Evolutionary conservation across 208 protist genomes (phyloP).

Genomic region (Balamuthia mandrillaris): DNA sequence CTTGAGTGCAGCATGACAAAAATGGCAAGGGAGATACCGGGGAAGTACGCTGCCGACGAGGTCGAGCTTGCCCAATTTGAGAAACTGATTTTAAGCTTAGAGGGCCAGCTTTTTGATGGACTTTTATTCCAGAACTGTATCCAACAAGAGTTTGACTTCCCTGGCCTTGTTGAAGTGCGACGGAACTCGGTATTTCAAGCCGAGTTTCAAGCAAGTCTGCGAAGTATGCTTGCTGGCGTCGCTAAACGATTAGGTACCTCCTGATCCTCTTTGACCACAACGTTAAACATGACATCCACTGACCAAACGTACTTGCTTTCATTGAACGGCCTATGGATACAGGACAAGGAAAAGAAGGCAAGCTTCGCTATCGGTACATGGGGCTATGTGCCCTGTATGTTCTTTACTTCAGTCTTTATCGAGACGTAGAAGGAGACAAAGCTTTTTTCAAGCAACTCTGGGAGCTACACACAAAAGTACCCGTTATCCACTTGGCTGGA

Average conservation of each 20-base stretch:
- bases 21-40: conserved; percentile 55
- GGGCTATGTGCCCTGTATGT: conserved; percentile 74
- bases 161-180: conserved; percentile 49
- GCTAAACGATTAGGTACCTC: not conserved
- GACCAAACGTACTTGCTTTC: too few species aligned
- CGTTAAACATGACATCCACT: too few species aligned
- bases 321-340: not conserved
- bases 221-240: not conserved
- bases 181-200: conserved; percentile 67
- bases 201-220: conserved; percentile 69
- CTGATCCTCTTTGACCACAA: not conserved
- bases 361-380: conserved; percentile 62
- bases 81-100: conserved; percentile 67
- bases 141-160: conserved; percentile 70
- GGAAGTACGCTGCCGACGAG: conserved; percentile 64
- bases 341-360: conserved; percentile 59
- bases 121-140: conserved; percentile 72
- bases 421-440: conserved; percentile 48
- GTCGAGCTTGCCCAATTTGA: conserved; percentile 66
- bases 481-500: conserved; percentile 55
- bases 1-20: conserved; percentile 58
- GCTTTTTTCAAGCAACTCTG: conserved; percentile 65
- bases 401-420: conserved; percentile 70
- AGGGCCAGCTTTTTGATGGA: conserved; percentile 74
- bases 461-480: conserved; percentile 55